Evolutionary conservation across 441 rosid species (phyloP), one percentile per base, ranked within the genome.

Genomic region (Arabidopsis lyrata): DNA sequence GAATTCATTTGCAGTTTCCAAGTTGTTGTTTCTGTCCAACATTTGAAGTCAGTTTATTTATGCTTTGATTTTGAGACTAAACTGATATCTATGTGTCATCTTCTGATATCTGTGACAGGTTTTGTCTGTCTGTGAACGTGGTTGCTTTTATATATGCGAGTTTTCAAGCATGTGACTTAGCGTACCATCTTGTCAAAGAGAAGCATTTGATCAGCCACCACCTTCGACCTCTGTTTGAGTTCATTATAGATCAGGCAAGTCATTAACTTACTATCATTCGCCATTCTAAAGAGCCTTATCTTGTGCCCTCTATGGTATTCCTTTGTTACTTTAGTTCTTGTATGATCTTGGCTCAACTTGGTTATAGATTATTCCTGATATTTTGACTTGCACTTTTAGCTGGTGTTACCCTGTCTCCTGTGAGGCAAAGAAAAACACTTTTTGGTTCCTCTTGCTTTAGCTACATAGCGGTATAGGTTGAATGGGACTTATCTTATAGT

Each of bases 171-270:
- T 85, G 72, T 82, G 93, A 85, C 80, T 66, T 88, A 45, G 85
- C 84, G 16, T 84, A 84, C 85, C 73, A 84, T 81, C 54, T 87
- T 29, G 81, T 67, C 66, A 83, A 80, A 0, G 88, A 87, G 68
- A 90, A 82, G 75, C 94, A 87, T 74, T 66, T 86, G 52, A 81
- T 87, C 72, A 80, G 65, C 44, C 82, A 83, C 79, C 84, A 82
- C 41, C 81, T 87, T 31, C 85, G 86, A 24, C 79, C 73, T 65
- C 78, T 83, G 72, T 86, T 93, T 58, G 85, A 82, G 79, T 96
- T 96, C 85, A 82, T 89, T 78, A 81, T 93, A 82, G 99, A 96
- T 83, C 99, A 96, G 95, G 99, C 82, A 78, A 87, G 87, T 80
- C 38, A 15, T 61, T 47, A 38, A 8, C 44, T 58, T 38, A 55